Base-by-base conservation (phyloP, 257 asterid genomes). In the Petunia axillaris region DNA sequence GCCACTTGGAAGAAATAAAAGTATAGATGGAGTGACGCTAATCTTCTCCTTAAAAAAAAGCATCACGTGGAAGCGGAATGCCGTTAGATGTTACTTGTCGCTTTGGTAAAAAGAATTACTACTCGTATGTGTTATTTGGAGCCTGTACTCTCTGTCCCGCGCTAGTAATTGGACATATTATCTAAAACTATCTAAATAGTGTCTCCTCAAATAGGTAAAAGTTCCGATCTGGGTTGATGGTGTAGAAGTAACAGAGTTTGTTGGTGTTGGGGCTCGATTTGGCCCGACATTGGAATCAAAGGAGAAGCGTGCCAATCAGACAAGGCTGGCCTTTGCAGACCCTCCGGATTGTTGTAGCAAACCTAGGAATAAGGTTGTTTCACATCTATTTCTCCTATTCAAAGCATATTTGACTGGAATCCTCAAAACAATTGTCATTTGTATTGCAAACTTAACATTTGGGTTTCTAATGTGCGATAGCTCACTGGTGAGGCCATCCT, bases 181-280 rank as follows among this genome's bases (percentile, higher is more conserved):
- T 89, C 74, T 81, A 57, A 82, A 48, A 77, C 54, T 74, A 9
- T 64, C 57, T 52, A 15, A 52, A 59, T 25, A 16, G 11, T 46
- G 8, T 81, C 59, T 37, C 79, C 25, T 82, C 80, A 81, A 63
- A 76, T 85, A 96, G 99, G 98, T 96, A 44, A 96, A 96, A 92
- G 91, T 96, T 77, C 94, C 98, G 2, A 88, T 89, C 44, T 96
- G 97, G 99, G 86, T 94, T 74, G 86, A 89, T 81, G 95, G 93
- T 52, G 64, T 65, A 81, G 98, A 96, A 89, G 86, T 85, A 83
- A 87, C 79, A 70, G 95, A 92, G 86, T 96, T 94, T 90, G 98
- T 96, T 58, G 99, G 99, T 46, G 92, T 96, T 35, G 98, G 99
- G 70, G 99, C 99, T 15, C 90, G 99, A 80, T 96, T 96, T 79